Percentiles rank a stretch among this genome's conserved stretches.
Conservation (phyloP, 2,329 filamentous ascomycete genomes). For the Talaromyces marneffei region DNA sequence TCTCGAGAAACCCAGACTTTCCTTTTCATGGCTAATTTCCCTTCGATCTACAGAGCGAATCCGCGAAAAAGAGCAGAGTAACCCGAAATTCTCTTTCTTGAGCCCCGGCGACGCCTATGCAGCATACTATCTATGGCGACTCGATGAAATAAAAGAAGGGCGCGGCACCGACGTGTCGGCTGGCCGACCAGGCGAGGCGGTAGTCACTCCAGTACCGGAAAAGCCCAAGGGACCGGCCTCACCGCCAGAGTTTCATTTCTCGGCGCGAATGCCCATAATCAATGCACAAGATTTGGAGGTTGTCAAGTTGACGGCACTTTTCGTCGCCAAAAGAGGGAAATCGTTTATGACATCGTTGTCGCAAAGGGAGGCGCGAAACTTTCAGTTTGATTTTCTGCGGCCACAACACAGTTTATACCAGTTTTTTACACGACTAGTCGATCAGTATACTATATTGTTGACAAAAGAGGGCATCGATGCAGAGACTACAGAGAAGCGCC, state of each 20-base stretch:
- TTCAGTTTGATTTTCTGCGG: constrained; percentile 91
- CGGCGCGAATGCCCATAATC: constrained; percentile 94
- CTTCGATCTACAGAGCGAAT: constrained; percentile 57
- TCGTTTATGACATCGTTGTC: constrained; percentile 85
- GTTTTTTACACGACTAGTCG: constrained; percentile 86
- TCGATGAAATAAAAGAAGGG: constrained; percentile 77
- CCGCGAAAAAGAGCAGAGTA: constrained; percentile 73
- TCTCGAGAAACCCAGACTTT: not conserved
- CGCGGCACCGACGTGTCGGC: constrained; percentile 73
- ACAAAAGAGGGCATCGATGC: constrained; percentile 63
- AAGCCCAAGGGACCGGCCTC: constrained; percentile 77
- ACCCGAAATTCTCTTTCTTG: constrained; percentile 89
- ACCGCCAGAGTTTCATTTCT: constrained; percentile 85
- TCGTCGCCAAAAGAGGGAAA: constrained; percentile 86
- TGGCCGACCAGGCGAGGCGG: constrained; percentile 62
- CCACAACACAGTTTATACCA: constrained; percentile 95
- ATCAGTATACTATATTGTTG: constrained; percentile 83
- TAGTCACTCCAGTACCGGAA: constrained; percentile 46
- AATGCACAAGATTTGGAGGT: constrained; percentile 83
- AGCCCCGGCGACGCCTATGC: constrained; percentile 75
- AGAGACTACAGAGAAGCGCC: constrained; percentile 64
- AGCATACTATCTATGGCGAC: constrained; percentile 83
- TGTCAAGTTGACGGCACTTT: constrained; percentile 72
- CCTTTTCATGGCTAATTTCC: not conserved
- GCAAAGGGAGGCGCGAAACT: constrained; percentile 83